Percentiles rank a stretch among this genome's conserved stretches.
phyloP scores from a whole-genome alignment of 1,284 basidiomycete species.

The Ceratobasidium sp. region DNA sequence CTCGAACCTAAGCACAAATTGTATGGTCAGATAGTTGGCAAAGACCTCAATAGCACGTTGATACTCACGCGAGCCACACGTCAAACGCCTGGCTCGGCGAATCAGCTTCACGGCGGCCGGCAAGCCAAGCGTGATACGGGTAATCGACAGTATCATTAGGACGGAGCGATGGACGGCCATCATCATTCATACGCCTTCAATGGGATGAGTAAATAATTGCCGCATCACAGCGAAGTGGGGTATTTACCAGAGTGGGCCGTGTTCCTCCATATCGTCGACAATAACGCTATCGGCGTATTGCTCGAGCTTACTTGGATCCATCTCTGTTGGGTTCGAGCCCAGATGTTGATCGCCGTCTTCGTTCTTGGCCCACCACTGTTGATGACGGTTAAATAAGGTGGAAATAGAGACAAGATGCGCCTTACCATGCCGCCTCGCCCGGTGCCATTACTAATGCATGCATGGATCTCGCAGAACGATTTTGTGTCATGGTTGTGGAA shows the following conservation, averaged over 20 bases:
- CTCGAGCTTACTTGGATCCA: neutral
- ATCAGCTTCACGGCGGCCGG: neutral
- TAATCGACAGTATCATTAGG: neutral
- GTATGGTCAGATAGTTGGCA: neutral
- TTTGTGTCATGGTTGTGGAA: slow-evolving; percentile 28
- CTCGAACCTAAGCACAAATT: neutral
- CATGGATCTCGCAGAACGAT: slow-evolving; percentile 31
- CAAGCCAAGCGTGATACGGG: slow-evolving; percentile 7
- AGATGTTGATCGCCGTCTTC: neutral
- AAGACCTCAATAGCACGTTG: neutral
- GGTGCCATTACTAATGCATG: slow-evolving; percentile 23
- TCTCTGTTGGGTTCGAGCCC: neutral
- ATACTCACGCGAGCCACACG: slow-evolving; percentile 18
- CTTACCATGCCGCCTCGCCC: slow-evolving; percentile 17
- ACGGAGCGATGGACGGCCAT: neutral
- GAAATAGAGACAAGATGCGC: neutral
- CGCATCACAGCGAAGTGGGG: neutral
- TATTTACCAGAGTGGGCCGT: slow-evolving; percentile 5
- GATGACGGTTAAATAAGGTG: neutral
- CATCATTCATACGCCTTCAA: neutral
- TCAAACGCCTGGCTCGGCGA: neutral
- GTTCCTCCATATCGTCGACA: slow-evolving; percentile 10
- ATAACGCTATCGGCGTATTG: neutral
- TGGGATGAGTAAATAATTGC: too few species aligned
- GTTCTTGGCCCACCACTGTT: slow-evolving; percentile 5